These are phyloP conservation scores for Alectoria sarmentosa DNA, from an alignment of 495 filamentous ascomycete species.

Conservation along the genomic window DNA sequence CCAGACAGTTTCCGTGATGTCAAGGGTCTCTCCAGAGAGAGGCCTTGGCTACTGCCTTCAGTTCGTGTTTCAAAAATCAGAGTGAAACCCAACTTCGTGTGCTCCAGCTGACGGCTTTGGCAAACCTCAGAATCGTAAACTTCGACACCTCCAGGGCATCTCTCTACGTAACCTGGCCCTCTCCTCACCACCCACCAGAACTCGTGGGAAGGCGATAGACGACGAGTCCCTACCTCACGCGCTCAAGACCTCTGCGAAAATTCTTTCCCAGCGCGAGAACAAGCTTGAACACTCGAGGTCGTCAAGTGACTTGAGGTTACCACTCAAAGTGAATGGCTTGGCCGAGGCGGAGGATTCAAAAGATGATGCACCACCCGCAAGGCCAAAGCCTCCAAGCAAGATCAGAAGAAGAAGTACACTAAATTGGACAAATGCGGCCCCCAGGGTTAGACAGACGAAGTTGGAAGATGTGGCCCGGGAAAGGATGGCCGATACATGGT, in stretches of 20 bases:
- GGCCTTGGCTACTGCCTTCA: slow-evolving; percentile 44
- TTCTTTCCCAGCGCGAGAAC: slow-evolving; percentile 51
- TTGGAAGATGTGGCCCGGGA: slow-evolving; percentile 64
- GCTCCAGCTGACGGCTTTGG: slow-evolving; percentile 10
- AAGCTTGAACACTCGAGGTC: slow-evolving; percentile 65
- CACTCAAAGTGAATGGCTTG: slow-evolving; percentile 17
- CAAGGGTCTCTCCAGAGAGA: slow-evolving; percentile 31
- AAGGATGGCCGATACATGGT: slow-evolving; percentile 82
- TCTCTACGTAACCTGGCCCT: slow-evolving; percentile 80
- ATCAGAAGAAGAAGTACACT: slow-evolving; percentile 59
- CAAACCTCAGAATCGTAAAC: slow-evolving; percentile 62
- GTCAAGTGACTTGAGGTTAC: slow-evolving; percentile 55
- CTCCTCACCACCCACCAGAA: slow-evolving; percentile 38
- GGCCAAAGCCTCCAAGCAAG: slow-evolving; percentile 28
- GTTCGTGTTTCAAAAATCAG: slow-evolving; percentile 28
- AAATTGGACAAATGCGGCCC: slow-evolving; percentile 60
- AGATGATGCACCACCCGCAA: slow-evolving; percentile 22
- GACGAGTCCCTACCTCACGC: slow-evolving; percentile 67
- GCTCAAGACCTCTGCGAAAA: slow-evolving; percentile 64
- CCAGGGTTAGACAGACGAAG: slow-evolving; percentile 62
- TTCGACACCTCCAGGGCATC: slow-evolving; percentile 82
- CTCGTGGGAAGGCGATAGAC: slow-evolving; percentile 70
- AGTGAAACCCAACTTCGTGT: slow-evolving; percentile 21
- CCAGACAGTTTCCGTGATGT: slow-evolving; percentile 14
- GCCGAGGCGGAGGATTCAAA: slow-evolving; percentile 5